These are phyloP conservation scores for Lentithecium fluviatile DNA, from an alignment of 495 filamentous ascomycete genomes.

Conservation along the genomic window DNA sequence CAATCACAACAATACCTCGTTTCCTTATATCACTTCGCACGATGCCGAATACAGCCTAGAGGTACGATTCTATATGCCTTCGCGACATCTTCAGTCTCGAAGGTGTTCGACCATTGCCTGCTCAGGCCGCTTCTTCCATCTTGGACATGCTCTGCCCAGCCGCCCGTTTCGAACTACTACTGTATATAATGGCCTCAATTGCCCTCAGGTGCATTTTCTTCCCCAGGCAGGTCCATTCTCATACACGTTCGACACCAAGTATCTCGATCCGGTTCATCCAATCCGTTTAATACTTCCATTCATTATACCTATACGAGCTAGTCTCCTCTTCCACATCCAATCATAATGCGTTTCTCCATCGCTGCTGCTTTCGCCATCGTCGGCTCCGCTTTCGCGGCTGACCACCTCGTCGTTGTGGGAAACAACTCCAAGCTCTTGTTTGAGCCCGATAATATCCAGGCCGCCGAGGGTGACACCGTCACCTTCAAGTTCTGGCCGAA, in stretches of 20 bases:
- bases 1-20: conserved; percentile 24
- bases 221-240: conserved; percentile 34
- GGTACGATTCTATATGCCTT: not conserved
- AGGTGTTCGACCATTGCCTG: conserved; percentile 32
- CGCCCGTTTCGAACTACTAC: conserved; percentile 5
- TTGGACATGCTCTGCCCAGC: not conserved
- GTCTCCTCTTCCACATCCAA: conserved; percentile 21
- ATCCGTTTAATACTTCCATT: conserved; percentile 12
- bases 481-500: conserved; percentile 69
- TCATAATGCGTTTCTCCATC: conserved; percentile 34
- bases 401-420: conserved; percentile 47
- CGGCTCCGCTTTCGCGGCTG: conserved; percentile 31
- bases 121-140: not conserved
- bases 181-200: conserved; percentile 27
- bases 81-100: conserved; percentile 28
- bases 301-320: conserved; percentile 25
- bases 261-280: conserved; percentile 26
- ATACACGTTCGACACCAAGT: conserved; percentile 24
- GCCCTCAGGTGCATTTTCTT: conserved; percentile 20
- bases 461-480: conserved; percentile 61
- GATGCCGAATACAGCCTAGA: conserved; percentile 1
- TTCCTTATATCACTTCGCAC: conserved; percentile 5
- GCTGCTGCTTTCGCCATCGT: conserved; percentile 18
- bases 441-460: conserved; percentile 57
- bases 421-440: conserved; percentile 51